Conservation (phyloP, 345 rosid genomes). For the Xanthoceras sorbifolium region DNA sequence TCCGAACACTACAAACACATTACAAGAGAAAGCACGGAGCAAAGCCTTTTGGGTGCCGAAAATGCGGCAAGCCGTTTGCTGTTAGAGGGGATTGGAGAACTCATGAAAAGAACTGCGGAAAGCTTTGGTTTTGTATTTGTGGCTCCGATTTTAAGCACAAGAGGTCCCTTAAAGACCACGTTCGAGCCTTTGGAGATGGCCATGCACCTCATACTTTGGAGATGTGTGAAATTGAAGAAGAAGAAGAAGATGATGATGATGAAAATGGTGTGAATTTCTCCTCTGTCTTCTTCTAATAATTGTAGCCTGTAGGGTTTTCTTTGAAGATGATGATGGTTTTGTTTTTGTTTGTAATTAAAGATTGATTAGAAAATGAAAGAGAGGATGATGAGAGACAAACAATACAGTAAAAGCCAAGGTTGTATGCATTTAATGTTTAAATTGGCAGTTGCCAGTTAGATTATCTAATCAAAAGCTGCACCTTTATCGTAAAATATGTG, state of each 20-base stretch:
- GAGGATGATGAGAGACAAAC: conserved; percentile 29
- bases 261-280: conserved; percentile 17
- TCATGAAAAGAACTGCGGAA: conserved; percentile 74
- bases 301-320: too few relatives aligned
- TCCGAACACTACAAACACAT: conserved; percentile 91
- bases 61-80: conserved; percentile 60
- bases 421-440: conserved; percentile 28
- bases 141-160: conserved; percentile 76
- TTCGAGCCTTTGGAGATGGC: conserved; percentile 63
- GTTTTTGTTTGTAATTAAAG: background rate
- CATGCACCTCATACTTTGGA: conserved; percentile 51
- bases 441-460: conserved; percentile 21
- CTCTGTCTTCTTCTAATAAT: conserved; percentile 17
- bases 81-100: conserved; percentile 76
- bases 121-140: conserved; percentile 64
- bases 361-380: conserved; percentile 3
- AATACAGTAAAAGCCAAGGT: conserved; percentile 29
- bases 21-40: conserved; percentile 83
- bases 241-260: conserved; percentile 34
- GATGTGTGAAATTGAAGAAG: conserved; percentile 32
- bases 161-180: conserved; percentile 70
- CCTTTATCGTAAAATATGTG: background rate
- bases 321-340: too few relatives aligned
- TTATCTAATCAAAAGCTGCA: conserved; percentile 11
- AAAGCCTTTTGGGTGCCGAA: conserved; percentile 64